Conservation (phyloP, 1,139 yeast genomes). For the Wickerhamomyces sp. region DNA sequence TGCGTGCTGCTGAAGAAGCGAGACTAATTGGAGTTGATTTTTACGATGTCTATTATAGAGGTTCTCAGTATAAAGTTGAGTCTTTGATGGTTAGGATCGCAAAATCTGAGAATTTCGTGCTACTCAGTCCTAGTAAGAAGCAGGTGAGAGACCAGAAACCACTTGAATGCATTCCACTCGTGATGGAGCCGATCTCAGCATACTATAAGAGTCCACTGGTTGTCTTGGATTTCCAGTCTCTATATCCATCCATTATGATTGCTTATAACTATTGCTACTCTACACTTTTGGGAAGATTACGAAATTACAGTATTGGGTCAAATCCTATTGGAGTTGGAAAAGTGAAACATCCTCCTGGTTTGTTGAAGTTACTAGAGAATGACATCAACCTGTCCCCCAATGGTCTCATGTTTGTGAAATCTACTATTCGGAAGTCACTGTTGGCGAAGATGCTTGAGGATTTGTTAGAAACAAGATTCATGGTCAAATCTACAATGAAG, state of each 20-base stretch:
- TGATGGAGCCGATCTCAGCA: constrained; percentile 85
- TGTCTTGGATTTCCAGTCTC: constrained; percentile 88
- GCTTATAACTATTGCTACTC: constrained; percentile 93
- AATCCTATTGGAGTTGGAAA: constrained; percentile 49
- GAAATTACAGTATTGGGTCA: constrained; percentile 43
- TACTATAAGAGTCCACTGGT: constrained; percentile 85
- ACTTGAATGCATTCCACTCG: constrained; percentile 80
- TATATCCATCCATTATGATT: constrained; percentile 87
- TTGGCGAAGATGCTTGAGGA: constrained; percentile 83
- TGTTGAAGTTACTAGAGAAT: constrained; percentile 47
- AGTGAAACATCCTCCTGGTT: constrained; percentile 49
- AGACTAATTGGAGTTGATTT: constrained; percentile 86
- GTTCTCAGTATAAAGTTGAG: constrained; percentile 92
- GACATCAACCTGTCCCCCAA: constrained; percentile 75
- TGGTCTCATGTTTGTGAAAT: constrained; percentile 73
- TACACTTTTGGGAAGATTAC: constrained; percentile 70
- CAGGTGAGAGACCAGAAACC: constrained; percentile 86
- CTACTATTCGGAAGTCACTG: constrained; percentile 61
- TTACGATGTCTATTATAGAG: constrained; percentile 79
- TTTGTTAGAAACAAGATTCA: constrained; percentile 70
- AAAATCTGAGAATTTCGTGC: constrained; percentile 65
- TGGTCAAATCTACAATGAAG: constrained; percentile 72
- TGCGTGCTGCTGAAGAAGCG: constrained; percentile 77
- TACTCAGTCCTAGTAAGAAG: constrained; percentile 74
- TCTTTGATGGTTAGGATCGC: constrained; percentile 71